phyloP scores from a whole-genome alignment of 768 basidiomycete genomes.

The Vararia minispora region DNA sequence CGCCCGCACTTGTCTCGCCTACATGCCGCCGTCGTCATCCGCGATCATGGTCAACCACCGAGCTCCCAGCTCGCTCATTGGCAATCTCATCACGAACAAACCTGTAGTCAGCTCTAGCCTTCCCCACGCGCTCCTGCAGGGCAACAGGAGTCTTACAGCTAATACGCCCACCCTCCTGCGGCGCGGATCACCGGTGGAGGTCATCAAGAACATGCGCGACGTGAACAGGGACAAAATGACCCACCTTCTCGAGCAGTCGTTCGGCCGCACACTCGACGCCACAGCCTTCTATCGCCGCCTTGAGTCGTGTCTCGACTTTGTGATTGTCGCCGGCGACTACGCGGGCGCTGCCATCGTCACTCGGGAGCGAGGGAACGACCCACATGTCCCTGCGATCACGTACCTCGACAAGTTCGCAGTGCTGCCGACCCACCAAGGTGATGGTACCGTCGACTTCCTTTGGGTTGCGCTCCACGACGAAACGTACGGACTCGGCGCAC shows the following conservation, averaged over 20 bases:
- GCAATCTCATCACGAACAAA: conserved; percentile 95
- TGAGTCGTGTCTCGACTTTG: conserved; percentile 72
- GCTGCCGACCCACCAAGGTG: conserved; percentile 88
- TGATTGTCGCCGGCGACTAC: conserved; percentile 92
- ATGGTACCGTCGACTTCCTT: conserved; percentile 97
- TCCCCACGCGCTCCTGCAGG: conserved; percentile 85
- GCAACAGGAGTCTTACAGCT: conserved; percentile 72
- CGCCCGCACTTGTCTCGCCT: conserved; percentile 74
- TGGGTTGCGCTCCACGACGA: conserved; percentile 99
- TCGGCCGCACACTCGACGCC: conserved; percentile 60
- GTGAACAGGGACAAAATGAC: conserved; percentile 72
- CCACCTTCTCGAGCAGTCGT: conserved; percentile 78
- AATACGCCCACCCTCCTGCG: conserved; percentile 92
- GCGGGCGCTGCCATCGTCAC: conserved; percentile 93
- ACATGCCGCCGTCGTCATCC: conserved; percentile 90
- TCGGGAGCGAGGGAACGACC: conserved; percentile 34
- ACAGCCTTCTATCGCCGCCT: conserved; percentile 73
- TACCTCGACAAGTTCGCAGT: conserved; percentile 99
- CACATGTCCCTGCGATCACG: conserved; percentile 43
- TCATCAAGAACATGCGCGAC: conserved; percentile 57
- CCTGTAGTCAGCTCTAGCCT: conserved; percentile 93
- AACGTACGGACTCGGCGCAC: conserved; percentile 90
- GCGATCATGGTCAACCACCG: conserved; percentile 97
- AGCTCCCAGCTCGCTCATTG: conserved; percentile 90
- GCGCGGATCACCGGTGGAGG: conserved; percentile 77